Percentiles rank a stretch among this genome's conserved stretches.
phyloP scores from a whole-genome alignment of 352 stramenopile genomes.

The Phytophthora sojae region DNA sequence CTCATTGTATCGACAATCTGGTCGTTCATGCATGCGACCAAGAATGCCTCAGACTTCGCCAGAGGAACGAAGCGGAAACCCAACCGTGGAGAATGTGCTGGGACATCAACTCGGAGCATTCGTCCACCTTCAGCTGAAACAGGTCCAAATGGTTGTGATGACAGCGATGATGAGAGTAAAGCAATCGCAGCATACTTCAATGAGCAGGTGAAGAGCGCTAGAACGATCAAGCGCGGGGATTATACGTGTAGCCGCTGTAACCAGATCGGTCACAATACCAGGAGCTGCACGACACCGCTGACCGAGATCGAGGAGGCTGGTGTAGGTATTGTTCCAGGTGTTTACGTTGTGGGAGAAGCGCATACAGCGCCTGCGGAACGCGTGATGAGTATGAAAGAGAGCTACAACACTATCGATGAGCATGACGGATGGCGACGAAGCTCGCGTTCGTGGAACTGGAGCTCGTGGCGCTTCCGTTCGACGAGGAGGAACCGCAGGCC shows the following conservation, averaged over 20 bases:
- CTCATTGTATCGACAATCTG: neutral
- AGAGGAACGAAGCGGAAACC: neutral
- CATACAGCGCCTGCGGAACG: neutral
- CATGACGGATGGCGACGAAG: neutral
- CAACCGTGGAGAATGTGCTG: neutral
- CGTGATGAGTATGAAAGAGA: constrained; percentile 1
- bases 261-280: neutral
- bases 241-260: constrained; percentile 1
- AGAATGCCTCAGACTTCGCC: neutral
- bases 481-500: constrained; percentile 7
- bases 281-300: neutral
- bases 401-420: neutral
- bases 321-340: neutral
- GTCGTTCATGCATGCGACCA: neutral
- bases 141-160: neutral
- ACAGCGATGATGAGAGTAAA: constrained; percentile 1
- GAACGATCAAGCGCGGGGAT: neutral
- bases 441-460: neutral
- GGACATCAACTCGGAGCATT: neutral
- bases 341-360: neutral
- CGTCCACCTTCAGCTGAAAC: neutral
- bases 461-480: constrained; percentile 5
- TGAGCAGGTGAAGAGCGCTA: neutral
- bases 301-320: neutral
- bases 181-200: constrained; percentile 1